Percentiles rank a stretch among this genome's conserved stretches.
Conservation (phyloP, 306 rosid species). For the Acacia acuminata region DNA sequence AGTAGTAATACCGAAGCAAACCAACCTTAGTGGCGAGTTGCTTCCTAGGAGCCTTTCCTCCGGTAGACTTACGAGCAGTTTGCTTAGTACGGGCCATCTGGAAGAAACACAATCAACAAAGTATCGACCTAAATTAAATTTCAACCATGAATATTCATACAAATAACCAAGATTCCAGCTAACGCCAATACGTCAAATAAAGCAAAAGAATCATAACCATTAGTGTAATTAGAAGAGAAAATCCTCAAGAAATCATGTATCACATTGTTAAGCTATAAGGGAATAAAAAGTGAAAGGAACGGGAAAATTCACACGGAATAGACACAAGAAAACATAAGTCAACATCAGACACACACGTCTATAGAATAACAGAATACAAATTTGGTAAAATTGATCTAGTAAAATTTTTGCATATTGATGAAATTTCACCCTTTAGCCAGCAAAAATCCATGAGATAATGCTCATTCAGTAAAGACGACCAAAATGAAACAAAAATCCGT, state of each 20-base stretch:
- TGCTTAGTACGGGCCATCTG: slow-evolving; percentile 3
- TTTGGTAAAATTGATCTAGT: not conserved
- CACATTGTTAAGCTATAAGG: not conserved
- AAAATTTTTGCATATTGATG: not conserved
- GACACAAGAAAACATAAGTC: not conserved
- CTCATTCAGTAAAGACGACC: not conserved
- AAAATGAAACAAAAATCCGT: not conserved
- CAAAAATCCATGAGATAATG: not conserved
- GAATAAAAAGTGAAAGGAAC: not conserved
- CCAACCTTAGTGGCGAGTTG: not conserved
- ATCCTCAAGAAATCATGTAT: not conserved
- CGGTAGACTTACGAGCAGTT: not conserved
- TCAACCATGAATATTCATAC: not conserved
- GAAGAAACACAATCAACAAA: not conserved
- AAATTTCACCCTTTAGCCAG: not conserved
- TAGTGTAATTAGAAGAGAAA: not conserved
- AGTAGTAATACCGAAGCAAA: not conserved
- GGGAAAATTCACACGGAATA: no score
- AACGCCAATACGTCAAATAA: not conserved
- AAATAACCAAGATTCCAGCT: not conserved
- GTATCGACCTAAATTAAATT: not conserved
- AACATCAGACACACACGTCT: not conserved
- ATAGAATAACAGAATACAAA: not conserved
- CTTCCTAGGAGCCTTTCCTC: not conserved
- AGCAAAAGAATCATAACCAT: not conserved